Evolutionary conservation across 495 filamentous ascomycete species (phyloP).

Genomic region (Wilcoxina mikolae): DNA sequence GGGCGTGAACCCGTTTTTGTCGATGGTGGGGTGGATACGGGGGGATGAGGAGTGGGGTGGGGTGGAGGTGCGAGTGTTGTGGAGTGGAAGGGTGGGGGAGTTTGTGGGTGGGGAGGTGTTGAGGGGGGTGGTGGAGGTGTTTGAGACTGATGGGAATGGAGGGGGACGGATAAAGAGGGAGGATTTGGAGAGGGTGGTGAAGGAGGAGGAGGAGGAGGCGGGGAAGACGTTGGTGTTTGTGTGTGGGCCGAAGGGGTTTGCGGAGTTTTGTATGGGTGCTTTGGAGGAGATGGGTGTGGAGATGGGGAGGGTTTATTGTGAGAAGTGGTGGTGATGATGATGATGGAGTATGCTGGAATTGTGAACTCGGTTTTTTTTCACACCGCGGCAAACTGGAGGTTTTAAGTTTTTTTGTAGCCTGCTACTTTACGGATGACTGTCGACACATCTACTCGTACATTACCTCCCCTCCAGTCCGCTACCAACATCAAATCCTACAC

Average conservation of each 20-base stretch:
- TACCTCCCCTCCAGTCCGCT: too few relatives aligned
- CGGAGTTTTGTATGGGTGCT: conserved; percentile 8
- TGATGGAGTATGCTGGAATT: too few relatives aligned
- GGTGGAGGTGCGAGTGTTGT: conserved; percentile 51
- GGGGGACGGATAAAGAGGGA: conserved; percentile 24
- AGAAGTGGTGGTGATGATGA: conserved; percentile 36
- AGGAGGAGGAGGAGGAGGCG: conserved; percentile 23
- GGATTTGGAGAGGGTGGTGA: conserved; percentile 24
- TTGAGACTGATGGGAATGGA: conserved; percentile 36
- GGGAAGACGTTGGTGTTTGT: conserved; percentile 14
- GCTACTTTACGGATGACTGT: too few relatives aligned
- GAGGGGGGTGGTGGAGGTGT: conserved; percentile 42
- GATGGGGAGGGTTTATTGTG: conserved; percentile 18
- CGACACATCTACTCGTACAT: too few relatives aligned
- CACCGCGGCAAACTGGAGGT: too few relatives aligned
- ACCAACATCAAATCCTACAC: too few relatives aligned
- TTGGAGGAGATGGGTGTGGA: conserved; percentile 3
- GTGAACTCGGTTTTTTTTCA: too few relatives aligned
- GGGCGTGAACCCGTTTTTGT: conserved; percentile 10
- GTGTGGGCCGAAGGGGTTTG: conserved; percentile 14
- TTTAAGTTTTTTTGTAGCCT: too few relatives aligned
- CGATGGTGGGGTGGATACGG: conserved; percentile 54
- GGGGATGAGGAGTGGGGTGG: conserved; percentile 63
- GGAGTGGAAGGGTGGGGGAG: background rate
- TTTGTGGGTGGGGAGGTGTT: conserved; percentile 43